Evolutionary conservation across 768 basidiomycete species (phyloP), one percentile per base, ranked within the genome.

Genomic region (Cantharellus anzutake): DNA sequence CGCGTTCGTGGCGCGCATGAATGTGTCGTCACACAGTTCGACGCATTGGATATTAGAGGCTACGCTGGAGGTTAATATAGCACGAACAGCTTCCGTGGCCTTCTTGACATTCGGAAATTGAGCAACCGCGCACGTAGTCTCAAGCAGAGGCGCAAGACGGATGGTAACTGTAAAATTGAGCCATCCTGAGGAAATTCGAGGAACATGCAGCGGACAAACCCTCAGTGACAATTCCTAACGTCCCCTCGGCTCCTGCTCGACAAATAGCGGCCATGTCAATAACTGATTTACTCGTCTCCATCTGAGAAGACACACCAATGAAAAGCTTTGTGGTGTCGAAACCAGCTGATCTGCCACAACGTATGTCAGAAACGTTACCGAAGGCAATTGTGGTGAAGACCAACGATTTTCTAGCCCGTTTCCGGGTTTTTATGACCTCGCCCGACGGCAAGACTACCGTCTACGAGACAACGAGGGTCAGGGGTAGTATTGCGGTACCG

Each of bases 201-300:
- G 44, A 11, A 29, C 11, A 11, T 48, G 44, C 29, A 29, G 44
- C 51, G 40, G 61, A 40, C 38, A 11, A 11, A 78, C 84, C 83
- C 73, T 92, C 89, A 0, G 86, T 90, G n/a, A 93, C 80, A 63
- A 93, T 84, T 2, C 90, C 90, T 51, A 92, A 69, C 0, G 89
- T 93, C 3, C 90, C 90, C 69, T 92, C 90, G 2, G 87, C 86
- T 3, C 90, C 44, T 48, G 44, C 0, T 29, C 20, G 20, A 29
- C 20, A 29, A 29, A 29, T 34, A 55, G 38, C 0, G 20, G 42
- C 14, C 3, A 41, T 2, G 52, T 7, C 11, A 41, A 51, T n/a
- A 20, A 60, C 7, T 34, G 29, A 2, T 29, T 29, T 29, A 29
- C 20, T 29, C 20, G 20, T 29, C 20, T 29, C 20, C 11, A 48